phyloP scores from a whole-genome alignment of 225 moss, liverwort and hornwort genomes.

The Bryum argenteum region DNA sequence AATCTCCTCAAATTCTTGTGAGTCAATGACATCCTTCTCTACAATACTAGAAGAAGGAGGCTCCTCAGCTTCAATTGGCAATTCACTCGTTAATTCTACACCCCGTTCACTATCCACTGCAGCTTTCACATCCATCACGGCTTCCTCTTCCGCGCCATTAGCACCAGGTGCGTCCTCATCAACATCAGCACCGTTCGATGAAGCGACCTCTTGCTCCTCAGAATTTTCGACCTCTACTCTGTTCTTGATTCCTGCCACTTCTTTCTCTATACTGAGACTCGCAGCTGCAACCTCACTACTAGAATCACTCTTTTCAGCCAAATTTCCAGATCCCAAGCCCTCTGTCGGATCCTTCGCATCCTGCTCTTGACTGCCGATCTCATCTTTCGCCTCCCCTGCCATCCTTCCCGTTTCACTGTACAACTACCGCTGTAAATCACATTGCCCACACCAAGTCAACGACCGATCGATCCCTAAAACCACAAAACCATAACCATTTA shows the following conservation, averaged over 20 bases:
- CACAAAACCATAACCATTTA: conserved; percentile 22
- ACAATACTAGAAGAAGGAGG: conserved; percentile 11
- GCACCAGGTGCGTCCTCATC: conserved; percentile 33
- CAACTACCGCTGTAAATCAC: conserved; percentile 37
- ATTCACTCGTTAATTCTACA: conserved; percentile 19
- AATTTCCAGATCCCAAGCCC: conserved; percentile 30
- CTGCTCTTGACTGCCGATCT: conserved; percentile 28
- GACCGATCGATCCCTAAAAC: conserved; percentile 24
- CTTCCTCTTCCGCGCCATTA: conserved; percentile 17
- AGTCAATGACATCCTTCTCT: conserved; percentile 18
- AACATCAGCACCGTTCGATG: conserved; percentile 22
- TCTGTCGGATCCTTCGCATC: conserved; percentile 21
- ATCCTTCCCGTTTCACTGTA: conserved; percentile 30
- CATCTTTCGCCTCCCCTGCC: conserved; percentile 31
- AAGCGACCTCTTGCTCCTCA: conserved; percentile 2
- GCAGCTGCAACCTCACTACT: conserved; percentile 20
- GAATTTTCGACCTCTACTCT: conserved; percentile 26
- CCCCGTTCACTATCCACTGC: conserved; percentile 13
- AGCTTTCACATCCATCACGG: conserved; percentile 12
- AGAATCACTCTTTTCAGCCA: conserved; percentile 17
- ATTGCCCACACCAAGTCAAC: conserved; percentile 33
- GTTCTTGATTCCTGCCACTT: conserved; percentile 10
- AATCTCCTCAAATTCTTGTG: conserved; percentile 26
- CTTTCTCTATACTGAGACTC: conserved; percentile 6
- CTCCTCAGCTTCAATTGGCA: conserved; percentile 23